A percentile compares a stretch with the other conserved stretches of the same genome.
phyloP scores from a whole-genome alignment of 2,329 filamentous ascomycete genomes.

The Xylariaceae sp. region DNA sequence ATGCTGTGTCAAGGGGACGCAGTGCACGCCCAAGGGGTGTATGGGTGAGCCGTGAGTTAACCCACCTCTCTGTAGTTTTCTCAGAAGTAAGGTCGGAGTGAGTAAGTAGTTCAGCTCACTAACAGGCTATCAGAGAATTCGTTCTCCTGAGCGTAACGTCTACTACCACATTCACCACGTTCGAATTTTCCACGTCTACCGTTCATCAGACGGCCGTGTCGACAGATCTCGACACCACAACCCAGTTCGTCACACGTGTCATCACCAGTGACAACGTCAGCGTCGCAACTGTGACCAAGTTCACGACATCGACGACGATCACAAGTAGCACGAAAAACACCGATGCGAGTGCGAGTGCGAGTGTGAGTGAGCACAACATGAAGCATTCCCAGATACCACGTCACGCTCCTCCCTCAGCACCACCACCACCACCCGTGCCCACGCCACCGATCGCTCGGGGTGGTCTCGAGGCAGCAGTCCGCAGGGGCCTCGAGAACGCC shows the following conservation, averaged over 20 bases:
- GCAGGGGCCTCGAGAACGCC: neutral
- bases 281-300: slow-evolving; percentile 7
- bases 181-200: slow-evolving; percentile 3
- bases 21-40: slow-evolving; percentile 1
- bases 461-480: neutral
- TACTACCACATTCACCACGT: slow-evolving; percentile 5
- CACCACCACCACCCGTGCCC: neutral
- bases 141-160: slow-evolving; percentile 1
- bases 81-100: too few relatives aligned
- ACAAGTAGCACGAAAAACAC: too few relatives aligned
- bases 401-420: too few relatives aligned
- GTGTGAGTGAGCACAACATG: too few relatives aligned
- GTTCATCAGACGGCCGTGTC: neutral
- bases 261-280: slow-evolving; percentile 3
- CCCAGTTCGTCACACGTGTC: slow-evolving; percentile 4
- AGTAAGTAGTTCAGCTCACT: neutral
- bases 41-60: slow-evolving; percentile 3
- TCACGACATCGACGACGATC: slow-evolving; percentile 6
- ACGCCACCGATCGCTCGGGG: neutral
- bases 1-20: slow-evolving; percentile 4
- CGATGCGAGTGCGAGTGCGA: too few relatives aligned
- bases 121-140: neutral
- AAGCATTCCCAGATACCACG: too few relatives aligned
- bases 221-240: slow-evolving; percentile 3
- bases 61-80: too few relatives aligned